A percentile compares a stretch with the other conserved stretches of the same genome.
These are phyloP conservation scores for Corymbia citriodora DNA, from an alignment of 441 rosid species.

Conservation along the genomic window DNA sequence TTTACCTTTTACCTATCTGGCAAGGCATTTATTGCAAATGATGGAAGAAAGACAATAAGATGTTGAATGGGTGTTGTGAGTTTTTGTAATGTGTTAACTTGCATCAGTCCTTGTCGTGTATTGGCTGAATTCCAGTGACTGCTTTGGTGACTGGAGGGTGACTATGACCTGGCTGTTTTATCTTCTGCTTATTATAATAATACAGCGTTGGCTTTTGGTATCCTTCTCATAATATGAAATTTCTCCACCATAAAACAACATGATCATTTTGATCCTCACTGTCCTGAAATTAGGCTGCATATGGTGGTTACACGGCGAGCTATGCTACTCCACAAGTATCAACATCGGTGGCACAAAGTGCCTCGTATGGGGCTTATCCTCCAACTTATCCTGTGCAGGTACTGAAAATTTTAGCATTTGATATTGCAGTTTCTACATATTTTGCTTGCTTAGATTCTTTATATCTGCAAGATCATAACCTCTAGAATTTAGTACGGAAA, in stretches of 20 bases:
- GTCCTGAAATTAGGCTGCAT: constrained; percentile 49
- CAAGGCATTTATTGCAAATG: background rate
- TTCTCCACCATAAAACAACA: background rate
- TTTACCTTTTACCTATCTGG: background rate
- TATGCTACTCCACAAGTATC: constrained; percentile 65
- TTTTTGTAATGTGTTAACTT: background rate
- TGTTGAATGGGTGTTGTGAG: background rate
- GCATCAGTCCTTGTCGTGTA: background rate
- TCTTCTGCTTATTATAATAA: background rate
- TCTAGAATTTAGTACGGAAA: background rate
- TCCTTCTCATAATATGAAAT: background rate
- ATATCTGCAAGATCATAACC: background rate
- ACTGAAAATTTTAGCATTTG: background rate
- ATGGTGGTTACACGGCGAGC: constrained; percentile 60
- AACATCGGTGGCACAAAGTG: constrained; percentile 55
- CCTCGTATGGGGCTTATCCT: constrained; percentile 83
- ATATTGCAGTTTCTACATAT: background rate
- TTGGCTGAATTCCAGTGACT: background rate
- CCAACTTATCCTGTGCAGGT: constrained; percentile 83
- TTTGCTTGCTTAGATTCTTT: background rate
- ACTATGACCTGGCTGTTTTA: background rate
- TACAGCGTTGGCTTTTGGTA: background rate
- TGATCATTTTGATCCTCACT: background rate
- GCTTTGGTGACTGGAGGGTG: background rate
- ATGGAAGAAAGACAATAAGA: background rate